Evolutionary conservation across 2,329 filamentous ascomycete genomes (phyloP).

Genomic region (Cladosporium halotolerans): DNA sequence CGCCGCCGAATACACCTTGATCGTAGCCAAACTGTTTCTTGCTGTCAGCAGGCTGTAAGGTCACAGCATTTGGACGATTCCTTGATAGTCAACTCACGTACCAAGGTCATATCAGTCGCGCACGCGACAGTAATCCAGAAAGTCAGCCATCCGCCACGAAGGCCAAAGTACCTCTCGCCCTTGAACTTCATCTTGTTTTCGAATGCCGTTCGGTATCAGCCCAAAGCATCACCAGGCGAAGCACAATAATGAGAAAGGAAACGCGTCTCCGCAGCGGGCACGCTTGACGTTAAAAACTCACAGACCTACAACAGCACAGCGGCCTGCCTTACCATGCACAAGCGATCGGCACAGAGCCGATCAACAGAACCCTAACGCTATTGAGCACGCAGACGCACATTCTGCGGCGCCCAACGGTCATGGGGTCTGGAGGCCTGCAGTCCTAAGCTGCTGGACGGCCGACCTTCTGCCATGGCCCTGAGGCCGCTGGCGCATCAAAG

Average conservation of each 20-base stretch:
- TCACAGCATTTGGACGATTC: neutral
- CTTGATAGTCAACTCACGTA: conserved; percentile 19
- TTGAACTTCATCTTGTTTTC: conserved; percentile 16
- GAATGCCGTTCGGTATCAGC: neutral
- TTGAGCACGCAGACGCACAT: neutral
- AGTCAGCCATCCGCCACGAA: conserved; percentile 50
- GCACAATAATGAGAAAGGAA: neutral
- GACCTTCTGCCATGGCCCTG: neutral
- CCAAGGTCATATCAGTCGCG: conserved; percentile 45
- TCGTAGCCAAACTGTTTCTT: conserved; percentile 32
- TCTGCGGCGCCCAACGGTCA: conserved; percentile 3
- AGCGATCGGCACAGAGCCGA: conserved; percentile 1
- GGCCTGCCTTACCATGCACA: neutral
- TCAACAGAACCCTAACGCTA: conserved; percentile 5
- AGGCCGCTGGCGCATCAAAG: neutral
- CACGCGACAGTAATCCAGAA: conserved; percentile 47
- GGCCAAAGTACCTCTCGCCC: conserved; percentile 44
- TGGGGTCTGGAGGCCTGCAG: neutral
- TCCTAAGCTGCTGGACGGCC: neutral
- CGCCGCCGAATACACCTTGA: conserved; percentile 51
- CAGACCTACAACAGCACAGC: neutral
- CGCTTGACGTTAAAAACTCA: too few relatives aligned
- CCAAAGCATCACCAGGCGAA: neutral
- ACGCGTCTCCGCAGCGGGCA: neutral
- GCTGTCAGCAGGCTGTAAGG: neutral